Evolutionary conservation across 768 basidiomycete genomes (phyloP), one percentile per base, ranked within the genome.

Genomic region (Trametes coccinea): DNA sequence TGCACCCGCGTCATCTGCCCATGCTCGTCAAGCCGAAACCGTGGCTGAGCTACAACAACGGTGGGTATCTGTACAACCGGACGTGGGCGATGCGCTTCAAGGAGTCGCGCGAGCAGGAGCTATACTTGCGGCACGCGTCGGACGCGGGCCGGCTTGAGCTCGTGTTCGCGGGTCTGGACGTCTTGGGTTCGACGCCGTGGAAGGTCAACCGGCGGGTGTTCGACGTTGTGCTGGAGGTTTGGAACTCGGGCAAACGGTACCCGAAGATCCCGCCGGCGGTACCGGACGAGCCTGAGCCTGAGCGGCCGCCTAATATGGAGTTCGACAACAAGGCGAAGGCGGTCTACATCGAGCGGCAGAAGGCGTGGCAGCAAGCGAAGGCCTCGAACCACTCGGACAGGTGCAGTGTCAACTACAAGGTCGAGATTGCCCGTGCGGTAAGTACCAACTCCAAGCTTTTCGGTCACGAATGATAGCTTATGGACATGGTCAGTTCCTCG

Each of bases 341-440:
- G 66, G 66, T 84, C 14, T 88, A 86, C 69, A 68, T 86, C 14
- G 76, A 78, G 58, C 78, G 84, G 27, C 77, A 88, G 65, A 87
- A 83, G 70, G 66, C 70, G 31, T 84, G 83, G 70, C 71, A 77
- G 8, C 81, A 88, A 61, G 73, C 69, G 22, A 91, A 87, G 74
- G 87, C 88, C 17, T 89, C 85, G 69, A 93, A 92, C 66, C 95
- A 97, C 73, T 92, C 92, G 3, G 92, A 95, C 46, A 81, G 96
- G 45, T 98, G 96, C 73, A 91, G 81, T 70, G 87, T 95, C 49
- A 98, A 98, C 72, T 98, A 98, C 75, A 96, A 95, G 73, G 87
- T 99, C 59, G 96, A 98, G 76, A 96, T 98, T 68, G 95, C 94
- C 8, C 83, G 91, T 53, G 88, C 95, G 53, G 93, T 94, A 71